These are phyloP conservation scores for Sequoia sempervirens DNA, from an alignment of 75 land plant species.

Conservation along the genomic window DNA sequence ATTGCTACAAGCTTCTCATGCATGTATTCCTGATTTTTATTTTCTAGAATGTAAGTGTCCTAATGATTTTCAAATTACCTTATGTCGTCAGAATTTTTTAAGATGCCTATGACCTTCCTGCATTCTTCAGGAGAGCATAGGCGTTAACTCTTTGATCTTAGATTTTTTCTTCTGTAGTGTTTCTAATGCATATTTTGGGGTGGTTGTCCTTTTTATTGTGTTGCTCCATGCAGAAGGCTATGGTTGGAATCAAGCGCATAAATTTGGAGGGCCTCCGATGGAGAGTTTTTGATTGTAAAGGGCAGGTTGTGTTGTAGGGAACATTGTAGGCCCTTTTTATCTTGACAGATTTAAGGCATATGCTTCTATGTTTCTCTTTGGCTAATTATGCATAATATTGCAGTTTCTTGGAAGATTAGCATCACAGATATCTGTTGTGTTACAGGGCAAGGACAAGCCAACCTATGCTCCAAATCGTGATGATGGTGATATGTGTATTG, in stretches of 20 bases:
- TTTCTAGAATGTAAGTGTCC: neutral
- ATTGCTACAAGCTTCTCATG: neutral
- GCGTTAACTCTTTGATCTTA: neutral
- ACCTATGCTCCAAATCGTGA: conserved; percentile 82
- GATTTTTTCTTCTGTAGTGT: neutral
- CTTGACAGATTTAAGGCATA: neutral
- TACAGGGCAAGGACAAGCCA: conserved; percentile 95
- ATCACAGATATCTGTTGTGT: conserved; percentile 71
- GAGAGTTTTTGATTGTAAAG: conserved; percentile 88
- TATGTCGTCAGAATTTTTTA: neutral
- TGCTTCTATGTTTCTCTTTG: neutral
- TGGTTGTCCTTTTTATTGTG: neutral
- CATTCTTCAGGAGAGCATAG: neutral
- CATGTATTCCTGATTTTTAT: too few relatives aligned
- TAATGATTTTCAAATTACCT: neutral
- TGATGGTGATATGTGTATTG: conserved; percentile 93
- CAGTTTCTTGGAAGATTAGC: conserved; percentile 92
- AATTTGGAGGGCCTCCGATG: conserved; percentile 79
- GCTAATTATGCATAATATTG: conserved; percentile 1
- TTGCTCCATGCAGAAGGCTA: conserved; percentile 66
- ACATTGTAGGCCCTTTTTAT: neutral
- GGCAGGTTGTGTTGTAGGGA: conserved; percentile 50
- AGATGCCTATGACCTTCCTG: neutral
- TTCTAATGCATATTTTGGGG: neutral
- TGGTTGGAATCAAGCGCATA: conserved; percentile 74